A percentile compares a stretch with the other conserved stretches of the same genome.
phyloP scores from a whole-genome alignment of 2,329 filamentous ascomycete species.

The Aureobasidium lini region DNA sequence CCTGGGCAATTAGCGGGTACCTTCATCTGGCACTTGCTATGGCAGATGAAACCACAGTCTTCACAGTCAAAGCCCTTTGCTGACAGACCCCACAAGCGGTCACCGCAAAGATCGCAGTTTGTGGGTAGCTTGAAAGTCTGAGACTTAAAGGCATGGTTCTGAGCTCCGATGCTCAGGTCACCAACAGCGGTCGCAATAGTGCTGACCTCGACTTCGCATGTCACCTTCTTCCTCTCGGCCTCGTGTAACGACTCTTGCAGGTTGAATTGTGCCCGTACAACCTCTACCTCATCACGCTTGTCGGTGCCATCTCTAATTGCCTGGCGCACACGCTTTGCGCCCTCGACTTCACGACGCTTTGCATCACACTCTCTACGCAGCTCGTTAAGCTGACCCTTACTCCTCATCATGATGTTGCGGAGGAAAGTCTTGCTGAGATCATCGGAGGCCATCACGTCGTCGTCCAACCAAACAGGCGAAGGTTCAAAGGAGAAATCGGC shows the following conservation, averaged over 20 bases:
- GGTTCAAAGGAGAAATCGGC: slow-evolving; percentile 81
- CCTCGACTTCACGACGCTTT: slow-evolving; percentile 78
- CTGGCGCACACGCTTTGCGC: slow-evolving; percentile 64
- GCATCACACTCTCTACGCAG: slow-evolving; percentile 76
- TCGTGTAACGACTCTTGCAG: slow-evolving; percentile 81
- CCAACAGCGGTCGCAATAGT: slow-evolving; percentile 89
- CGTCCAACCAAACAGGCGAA: slow-evolving; percentile 95
- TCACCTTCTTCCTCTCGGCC: slow-evolving; percentile 73
- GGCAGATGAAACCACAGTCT: slow-evolving; percentile 95
- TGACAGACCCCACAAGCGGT: slow-evolving; percentile 93
- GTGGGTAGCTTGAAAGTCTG: slow-evolving; percentile 99
- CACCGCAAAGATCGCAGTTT: slow-evolving; percentile 93
- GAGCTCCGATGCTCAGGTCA: slow-evolving; percentile 84
- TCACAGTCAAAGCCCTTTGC: slow-evolving; percentile 95
- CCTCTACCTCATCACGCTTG: slow-evolving; percentile 78
- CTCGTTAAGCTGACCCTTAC: slow-evolving; percentile 74
- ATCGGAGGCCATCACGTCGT: slow-evolving; percentile 77
- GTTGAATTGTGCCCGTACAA: slow-evolving; percentile 74
- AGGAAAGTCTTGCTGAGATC: slow-evolving; percentile 83
- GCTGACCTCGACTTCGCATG: slow-evolving; percentile 84
- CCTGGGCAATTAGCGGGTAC: slow-evolving; percentile 93
- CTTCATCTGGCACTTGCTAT: slow-evolving; percentile 99
- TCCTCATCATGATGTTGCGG: slow-evolving; percentile 85
- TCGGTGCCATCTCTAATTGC: slow-evolving; percentile 75
- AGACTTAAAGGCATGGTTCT: slow-evolving; percentile 96